These are phyloP conservation scores for Agastache rugosa DNA, from an alignment of 257 asterid genomes.

Conservation along the genomic window DNA sequence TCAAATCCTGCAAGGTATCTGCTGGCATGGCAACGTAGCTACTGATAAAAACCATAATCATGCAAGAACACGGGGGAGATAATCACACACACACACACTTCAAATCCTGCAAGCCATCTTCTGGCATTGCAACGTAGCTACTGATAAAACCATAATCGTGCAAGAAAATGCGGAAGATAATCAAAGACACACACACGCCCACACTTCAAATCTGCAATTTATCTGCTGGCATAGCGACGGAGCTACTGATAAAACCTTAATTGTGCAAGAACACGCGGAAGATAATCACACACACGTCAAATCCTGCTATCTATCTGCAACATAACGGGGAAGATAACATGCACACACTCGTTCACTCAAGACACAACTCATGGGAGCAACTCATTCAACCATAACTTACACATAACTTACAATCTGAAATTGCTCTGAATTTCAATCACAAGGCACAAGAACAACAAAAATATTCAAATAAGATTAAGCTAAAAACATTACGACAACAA, in stretches of 20 bases:
- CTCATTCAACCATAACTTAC: too few species aligned
- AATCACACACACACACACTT: not conserved
- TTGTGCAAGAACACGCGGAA: not conserved
- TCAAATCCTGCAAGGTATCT: not conserved
- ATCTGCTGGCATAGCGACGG: not conserved
- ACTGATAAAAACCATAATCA: not conserved
- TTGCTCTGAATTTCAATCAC: too few species aligned
- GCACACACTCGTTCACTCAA: not conserved
- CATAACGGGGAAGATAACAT: too few species aligned
- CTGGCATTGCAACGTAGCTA: slow-evolving; percentile 13
- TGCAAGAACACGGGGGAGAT: not conserved
- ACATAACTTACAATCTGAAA: too few species aligned
- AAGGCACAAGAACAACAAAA: too few species aligned
- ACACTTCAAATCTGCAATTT: not conserved
- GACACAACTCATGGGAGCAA: too few species aligned
- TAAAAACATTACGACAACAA: too few species aligned
- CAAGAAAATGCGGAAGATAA: not conserved
- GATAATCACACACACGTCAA: too few species aligned
- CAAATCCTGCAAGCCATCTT: not conserved
- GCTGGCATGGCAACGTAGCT: slow-evolving; percentile 17
- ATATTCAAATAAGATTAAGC: too few species aligned
- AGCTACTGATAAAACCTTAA: not conserved
- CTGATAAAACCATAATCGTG: not conserved
- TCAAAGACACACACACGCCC: too few species aligned
- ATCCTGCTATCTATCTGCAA: too few species aligned